phyloP scores from a whole-genome alignment of 2,329 filamentous ascomycete genomes.

The Penicillium sp. region DNA sequence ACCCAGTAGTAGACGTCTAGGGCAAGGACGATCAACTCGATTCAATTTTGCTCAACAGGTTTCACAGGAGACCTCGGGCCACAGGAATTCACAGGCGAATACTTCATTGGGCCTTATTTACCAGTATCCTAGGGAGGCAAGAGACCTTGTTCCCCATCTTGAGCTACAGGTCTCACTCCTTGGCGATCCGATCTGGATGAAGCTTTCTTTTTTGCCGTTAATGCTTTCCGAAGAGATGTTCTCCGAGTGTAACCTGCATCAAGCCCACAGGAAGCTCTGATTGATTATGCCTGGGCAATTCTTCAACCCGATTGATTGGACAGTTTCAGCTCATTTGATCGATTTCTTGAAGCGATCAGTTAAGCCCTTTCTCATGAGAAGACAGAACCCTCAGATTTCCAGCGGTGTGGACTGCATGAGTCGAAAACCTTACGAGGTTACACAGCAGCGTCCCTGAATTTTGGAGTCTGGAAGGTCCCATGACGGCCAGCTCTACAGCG shows the following conservation, averaged over 20 bases:
- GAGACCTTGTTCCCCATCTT: not conserved
- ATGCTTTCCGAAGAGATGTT: not conserved
- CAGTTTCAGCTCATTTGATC: not conserved
- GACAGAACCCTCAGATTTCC: not conserved
- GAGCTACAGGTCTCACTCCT: not conserved
- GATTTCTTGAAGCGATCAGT: not conserved
- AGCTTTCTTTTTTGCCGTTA: not conserved
- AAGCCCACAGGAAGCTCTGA: not conserved
- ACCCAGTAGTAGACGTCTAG: not conserved
- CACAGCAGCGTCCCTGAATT: not conserved
- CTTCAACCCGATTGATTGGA: not conserved
- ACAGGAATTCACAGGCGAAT: not conserved
- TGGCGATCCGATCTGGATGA: not conserved
- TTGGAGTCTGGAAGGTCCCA: not conserved
- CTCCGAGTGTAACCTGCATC: not conserved
- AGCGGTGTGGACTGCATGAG: not conserved
- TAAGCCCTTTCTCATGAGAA: not conserved
- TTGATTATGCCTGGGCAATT: not conserved
- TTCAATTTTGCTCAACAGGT: not conserved
- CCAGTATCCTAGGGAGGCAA: not conserved
- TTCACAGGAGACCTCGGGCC: not conserved
- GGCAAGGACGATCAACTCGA: not conserved
- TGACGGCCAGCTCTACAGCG: not conserved
- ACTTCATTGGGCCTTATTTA: not conserved
- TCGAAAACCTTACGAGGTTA: not conserved